Evolutionary conservation across 2,329 filamentous ascomycete genomes (phyloP).

Genomic region (Ascochyta koolunga): DNA sequence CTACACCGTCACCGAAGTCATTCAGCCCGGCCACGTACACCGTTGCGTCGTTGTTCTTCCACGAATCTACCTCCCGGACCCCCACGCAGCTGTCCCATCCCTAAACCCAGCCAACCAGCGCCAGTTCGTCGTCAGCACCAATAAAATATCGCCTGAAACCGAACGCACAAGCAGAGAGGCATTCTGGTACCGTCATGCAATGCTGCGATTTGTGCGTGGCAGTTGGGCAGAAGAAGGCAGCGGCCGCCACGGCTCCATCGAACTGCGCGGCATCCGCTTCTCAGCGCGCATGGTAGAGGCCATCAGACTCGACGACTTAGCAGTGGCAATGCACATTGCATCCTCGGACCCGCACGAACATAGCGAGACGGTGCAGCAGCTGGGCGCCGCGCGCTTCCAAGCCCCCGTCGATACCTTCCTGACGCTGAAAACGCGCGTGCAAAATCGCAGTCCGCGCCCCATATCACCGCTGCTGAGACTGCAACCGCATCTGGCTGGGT

Average conservation of each 20-base stretch:
- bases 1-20: slow-evolving; percentile 49
- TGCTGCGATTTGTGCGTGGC: slow-evolving; percentile 73
- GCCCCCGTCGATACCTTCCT: slow-evolving; percentile 68
- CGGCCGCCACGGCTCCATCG: slow-evolving; percentile 69
- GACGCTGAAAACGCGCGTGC: slow-evolving; percentile 72
- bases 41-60: slow-evolving; percentile 78
- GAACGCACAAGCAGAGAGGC: slow-evolving; percentile 80
- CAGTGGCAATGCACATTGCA: slow-evolving; percentile 60
- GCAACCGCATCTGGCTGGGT: slow-evolving; percentile 76
- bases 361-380: slow-evolving; percentile 39
- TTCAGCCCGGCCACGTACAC: slow-evolving; percentile 67
- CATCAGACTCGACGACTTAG: slow-evolving; percentile 78
- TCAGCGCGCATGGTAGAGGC: slow-evolving; percentile 81
- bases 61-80: slow-evolving; percentile 76
- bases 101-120: slow-evolving; percentile 81
- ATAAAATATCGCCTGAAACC: slow-evolving; percentile 76
- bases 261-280: slow-evolving; percentile 77
- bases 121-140: slow-evolving; percentile 89
- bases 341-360: slow-evolving; percentile 10
- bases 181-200: slow-evolving; percentile 88
- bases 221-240: slow-evolving; percentile 69
- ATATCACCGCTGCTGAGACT: slow-evolving; percentile 77
- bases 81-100: slow-evolving; percentile 77
- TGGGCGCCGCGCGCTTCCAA: slow-evolving; percentile 54
- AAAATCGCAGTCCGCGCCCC: slow-evolving; percentile 71